Base-by-base conservation (phyloP, 257 asterid genomes). In the Hygrophila difformis region DNA sequence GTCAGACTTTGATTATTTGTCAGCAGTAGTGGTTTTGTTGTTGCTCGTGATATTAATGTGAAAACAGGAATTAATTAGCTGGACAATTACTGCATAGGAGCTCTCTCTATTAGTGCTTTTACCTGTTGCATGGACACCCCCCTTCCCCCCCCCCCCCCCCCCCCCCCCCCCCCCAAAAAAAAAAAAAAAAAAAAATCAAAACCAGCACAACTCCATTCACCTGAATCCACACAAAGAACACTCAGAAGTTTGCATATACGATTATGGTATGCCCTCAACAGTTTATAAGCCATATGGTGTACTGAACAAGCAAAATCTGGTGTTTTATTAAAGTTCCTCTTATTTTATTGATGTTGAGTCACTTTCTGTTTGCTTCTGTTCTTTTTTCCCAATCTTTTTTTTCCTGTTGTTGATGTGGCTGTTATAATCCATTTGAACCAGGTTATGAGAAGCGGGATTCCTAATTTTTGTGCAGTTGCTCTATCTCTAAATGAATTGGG, bases 401-500 rank as follows among this genome's bases (percentile, higher is more conserved):
- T 13, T 36, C 11, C 45, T 59, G 18, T 13, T 23, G 15, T 44
- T 70, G 51, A 51, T 47, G 37, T 23, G 55, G 36, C 29, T 63
- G 50, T 20, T 21, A 23, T 39, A 8, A 51, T 39, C 44, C 51
- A 23, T 59, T 36, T 61, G 60, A 53, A 62, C n/a, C 91, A 89
- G 98, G 98, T 89, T 18, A 79, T 81, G 78, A 76, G 89, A 73
- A 89, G 96, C 36, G 98, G 98, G 14, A 43, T 89, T 55, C 98
- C 94, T 23, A 89, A 89, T 73, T 89, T 79, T 69, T 89, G 93
- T 80, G 98, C 98, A 12, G 98, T 89, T 72, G 93, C 96, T 59
- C 75, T 89, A 53, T 88, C 94, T 57, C 77, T 89, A 59, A 60
- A 82, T 54, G 95, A 82, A 59, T 67, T 91, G 65, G 98, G 98